Percentiles rank a stretch among this genome's conserved stretches.
Evolutionary conservation across 805 yeast species (phyloP).

Genomic region (Scheffersomyces lignosus): DNA sequence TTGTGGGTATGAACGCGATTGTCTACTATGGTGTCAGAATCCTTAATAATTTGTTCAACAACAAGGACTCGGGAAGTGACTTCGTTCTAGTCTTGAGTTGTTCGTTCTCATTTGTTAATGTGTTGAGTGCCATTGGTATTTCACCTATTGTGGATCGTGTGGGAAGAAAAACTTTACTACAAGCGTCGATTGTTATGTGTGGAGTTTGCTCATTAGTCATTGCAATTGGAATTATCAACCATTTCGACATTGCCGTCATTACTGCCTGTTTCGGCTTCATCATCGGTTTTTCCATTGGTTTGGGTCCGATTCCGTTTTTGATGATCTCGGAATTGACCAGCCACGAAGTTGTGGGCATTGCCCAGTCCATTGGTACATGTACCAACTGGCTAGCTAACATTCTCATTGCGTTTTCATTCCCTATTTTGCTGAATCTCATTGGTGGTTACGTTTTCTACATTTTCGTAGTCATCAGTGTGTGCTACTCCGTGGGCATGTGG

Average conservation of each 20-base stretch:
- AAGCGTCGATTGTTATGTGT: slow-evolving; percentile 23
- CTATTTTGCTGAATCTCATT: slow-evolving; percentile 22
- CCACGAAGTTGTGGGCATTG: slow-evolving; percentile 32
- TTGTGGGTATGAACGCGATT: slow-evolving; percentile 28
- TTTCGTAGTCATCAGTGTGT: slow-evolving; percentile 20
- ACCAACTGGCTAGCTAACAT: slow-evolving; percentile 37
- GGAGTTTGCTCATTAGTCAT: slow-evolving; percentile 24
- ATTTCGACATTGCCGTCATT: slow-evolving; percentile 14
- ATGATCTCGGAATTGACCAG: slow-evolving; percentile 37
- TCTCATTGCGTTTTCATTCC: slow-evolving; percentile 32
- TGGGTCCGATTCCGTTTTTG: slow-evolving; percentile 39
- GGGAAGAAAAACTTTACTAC: slow-evolving; percentile 27
- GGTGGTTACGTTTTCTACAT: slow-evolving; percentile 31
- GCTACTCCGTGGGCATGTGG: slow-evolving; percentile 19
- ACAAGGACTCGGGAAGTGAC: slow-evolving; percentile 11
- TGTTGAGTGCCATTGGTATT: slow-evolving; percentile 12
- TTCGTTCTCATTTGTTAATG: slow-evolving; percentile 17
- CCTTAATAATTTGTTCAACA: slow-evolving; percentile 9
- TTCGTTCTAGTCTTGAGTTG: slow-evolving; percentile 17
- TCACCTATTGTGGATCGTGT: slow-evolving; percentile 17
- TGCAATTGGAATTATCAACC: slow-evolving; percentile 22
- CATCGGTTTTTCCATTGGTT: slow-evolving; percentile 33
- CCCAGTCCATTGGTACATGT: slow-evolving; percentile 36
- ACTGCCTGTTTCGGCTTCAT: slow-evolving; percentile 33
- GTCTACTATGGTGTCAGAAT: slow-evolving; percentile 24